Percentiles rank a stretch among this genome's conserved stretches.
phyloP scores from a whole-genome alignment of 2,329 filamentous ascomycete species.

The Fusarium vanettenii region DNA sequence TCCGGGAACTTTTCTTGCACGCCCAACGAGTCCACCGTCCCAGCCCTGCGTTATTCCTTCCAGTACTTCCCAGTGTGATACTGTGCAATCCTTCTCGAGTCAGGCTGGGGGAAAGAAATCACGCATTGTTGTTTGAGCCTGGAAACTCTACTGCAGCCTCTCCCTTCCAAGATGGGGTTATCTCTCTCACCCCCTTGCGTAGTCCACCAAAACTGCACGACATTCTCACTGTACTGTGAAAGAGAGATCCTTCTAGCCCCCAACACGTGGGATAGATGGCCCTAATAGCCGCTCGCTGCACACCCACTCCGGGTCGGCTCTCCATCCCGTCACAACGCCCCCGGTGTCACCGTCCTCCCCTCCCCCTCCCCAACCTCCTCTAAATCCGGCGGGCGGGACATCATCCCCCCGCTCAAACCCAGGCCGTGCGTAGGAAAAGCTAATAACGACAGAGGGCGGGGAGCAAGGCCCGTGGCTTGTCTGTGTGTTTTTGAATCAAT shows the following conservation, averaged over 20 bases:
- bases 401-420: background rate
- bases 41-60: background rate
- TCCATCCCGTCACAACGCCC: constrained; percentile 4
- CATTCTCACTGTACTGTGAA: background rate
- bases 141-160: background rate
- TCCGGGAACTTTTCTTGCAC: background rate
- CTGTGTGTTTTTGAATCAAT: background rate
- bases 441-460: background rate
- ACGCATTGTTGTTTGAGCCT: background rate
- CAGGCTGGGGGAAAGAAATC: background rate
- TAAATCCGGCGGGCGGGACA: constrained; percentile 3
- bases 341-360: background rate
- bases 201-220: background rate
- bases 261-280: constrained; percentile 41
- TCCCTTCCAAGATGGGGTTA: background rate
- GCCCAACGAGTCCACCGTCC: background rate
- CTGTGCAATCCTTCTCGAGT: background rate
- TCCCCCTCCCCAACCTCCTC: constrained; percentile 3
- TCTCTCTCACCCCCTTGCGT: background rate
- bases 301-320: constrained; percentile 27
- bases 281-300: constrained; percentile 39
- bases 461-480: background rate
- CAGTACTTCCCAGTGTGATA: background rate
- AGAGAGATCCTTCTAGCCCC: constrained; percentile 21
- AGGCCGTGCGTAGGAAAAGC: background rate